Conservation (phyloP, 2,329 filamentous ascomycete species). For the Ceratocystis albifundus region DNA sequence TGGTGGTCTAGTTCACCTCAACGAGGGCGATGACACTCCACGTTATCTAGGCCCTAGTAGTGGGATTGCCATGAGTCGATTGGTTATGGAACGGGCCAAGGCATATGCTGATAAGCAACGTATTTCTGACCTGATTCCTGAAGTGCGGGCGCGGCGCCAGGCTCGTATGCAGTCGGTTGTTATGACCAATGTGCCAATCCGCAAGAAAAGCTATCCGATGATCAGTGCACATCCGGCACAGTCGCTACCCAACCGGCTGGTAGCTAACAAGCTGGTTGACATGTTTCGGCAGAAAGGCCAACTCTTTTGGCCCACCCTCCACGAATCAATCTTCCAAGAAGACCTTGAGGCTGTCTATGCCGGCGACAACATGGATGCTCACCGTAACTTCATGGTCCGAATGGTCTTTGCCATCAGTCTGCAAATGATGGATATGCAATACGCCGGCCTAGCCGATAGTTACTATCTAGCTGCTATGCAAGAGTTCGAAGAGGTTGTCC, state of each 20-base stretch:
- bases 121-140: constrained; percentile 83
- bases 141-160: constrained; percentile 48
- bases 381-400: constrained; percentile 75
- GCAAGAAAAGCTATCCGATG: constrained; percentile 81
- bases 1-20: constrained; percentile 72
- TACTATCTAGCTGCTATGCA: constrained; percentile 87
- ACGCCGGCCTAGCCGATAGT: constrained; percentile 86
- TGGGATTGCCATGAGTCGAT: constrained; percentile 84
- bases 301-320: constrained; percentile 74
- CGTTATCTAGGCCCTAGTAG: constrained; percentile 89
- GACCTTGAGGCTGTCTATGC: constrained; percentile 74
- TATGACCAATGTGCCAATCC: constrained; percentile 40
- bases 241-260: constrained; percentile 57
- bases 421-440: constrained; percentile 79
- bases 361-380: constrained; percentile 57
- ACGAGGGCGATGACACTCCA: constrained; percentile 71
- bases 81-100: constrained; percentile 95
- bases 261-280: constrained; percentile 69
- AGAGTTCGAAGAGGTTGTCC: constrained; percentile 69
- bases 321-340: constrained; percentile 65
- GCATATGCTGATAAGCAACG: constrained; percentile 81
- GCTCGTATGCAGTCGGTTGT: constrained; percentile 49
- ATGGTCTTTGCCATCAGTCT: constrained; percentile 93
- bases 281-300: constrained; percentile 88
- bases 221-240: constrained; percentile 74